A percentile compares a stretch with the other conserved stretches of the same genome.
Evolutionary conservation across 2,329 filamentous ascomycete genomes (phyloP).

Genomic region (Pestalotiopsis sp.): DNA sequence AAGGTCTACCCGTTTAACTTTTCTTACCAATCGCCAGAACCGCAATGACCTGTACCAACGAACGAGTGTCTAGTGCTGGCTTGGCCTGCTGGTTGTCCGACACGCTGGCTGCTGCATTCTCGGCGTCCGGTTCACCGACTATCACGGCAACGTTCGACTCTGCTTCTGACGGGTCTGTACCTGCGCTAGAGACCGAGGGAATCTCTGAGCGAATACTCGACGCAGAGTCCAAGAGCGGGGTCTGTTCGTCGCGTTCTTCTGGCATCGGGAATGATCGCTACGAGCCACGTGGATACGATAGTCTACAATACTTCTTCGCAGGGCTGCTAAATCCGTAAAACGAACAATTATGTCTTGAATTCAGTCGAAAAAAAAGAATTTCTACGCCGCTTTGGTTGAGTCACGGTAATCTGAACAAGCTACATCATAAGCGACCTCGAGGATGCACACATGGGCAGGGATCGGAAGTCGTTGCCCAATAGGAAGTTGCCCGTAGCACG

Average conservation of each 20-base stretch:
- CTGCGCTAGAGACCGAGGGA: not conserved
- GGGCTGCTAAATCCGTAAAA: not conserved
- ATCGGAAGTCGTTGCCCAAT: constrained; percentile 8
- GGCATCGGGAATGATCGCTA: not conserved
- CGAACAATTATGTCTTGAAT: not conserved
- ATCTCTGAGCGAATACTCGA: not conserved
- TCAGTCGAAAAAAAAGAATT: not conserved
- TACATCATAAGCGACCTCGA: not conserved
- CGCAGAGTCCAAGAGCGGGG: not conserved
- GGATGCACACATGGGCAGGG: not conserved
- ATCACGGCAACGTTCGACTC: not conserved
- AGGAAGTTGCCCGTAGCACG: not conserved
- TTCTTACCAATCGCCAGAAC: constrained; percentile 6
- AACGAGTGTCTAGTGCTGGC: not conserved
- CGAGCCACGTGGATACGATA: not conserved
- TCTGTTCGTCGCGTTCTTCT: constrained; percentile 3
- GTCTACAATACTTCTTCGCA: not conserved
- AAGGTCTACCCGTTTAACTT: not conserved
- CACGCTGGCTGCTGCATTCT: not conserved
- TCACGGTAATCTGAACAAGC: not conserved
- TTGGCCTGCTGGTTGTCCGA: constrained; percentile 4
- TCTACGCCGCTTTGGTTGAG: not conserved
- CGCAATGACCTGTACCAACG: constrained; percentile 3
- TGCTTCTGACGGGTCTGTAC: not conserved
- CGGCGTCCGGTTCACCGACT: not conserved